Base-by-base conservation (phyloP, 1,284 basidiomycete species). In the Malassezia nana region DNA sequence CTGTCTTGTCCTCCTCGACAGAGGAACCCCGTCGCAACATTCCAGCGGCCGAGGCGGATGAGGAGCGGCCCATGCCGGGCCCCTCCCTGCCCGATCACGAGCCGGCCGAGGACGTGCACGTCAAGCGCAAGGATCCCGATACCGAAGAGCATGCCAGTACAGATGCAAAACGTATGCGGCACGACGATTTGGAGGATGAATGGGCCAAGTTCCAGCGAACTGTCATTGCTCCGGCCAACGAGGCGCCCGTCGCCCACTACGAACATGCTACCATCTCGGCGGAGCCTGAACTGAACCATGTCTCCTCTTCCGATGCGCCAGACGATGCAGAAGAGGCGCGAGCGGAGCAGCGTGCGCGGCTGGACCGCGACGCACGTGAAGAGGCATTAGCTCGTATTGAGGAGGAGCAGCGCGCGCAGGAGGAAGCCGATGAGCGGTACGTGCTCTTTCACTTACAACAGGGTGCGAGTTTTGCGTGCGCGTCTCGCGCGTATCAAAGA, bases 201-300 rank as follows among this genome's bases (percentile, higher is more conserved):
- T 69, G 66, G 66, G 59, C 59, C 31, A 38, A 61, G 18, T 69
- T 69, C 62, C 63, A 69, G 56, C 46, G 45, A n/a, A 51, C 49
- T 2, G 49, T 57, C 26, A 16, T 51, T 2, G 25, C 44, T 9
- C 35, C 43, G 1, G 25, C 25, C 0, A 31, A 33, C 8, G 7
- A 47, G 12, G 9, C 10, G 15, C 16, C 38, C 2, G 2, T 6
- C 18, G 16, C 22, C 8, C 4, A 31, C 9, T 55, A 55, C 25
- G 60, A 58, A 9, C 52, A 58, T 8, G 61, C 66, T 3, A 62
- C 60, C 10, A 58, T 68, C 4, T 62, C 62, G 15, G 64, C 57
- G 4, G 62, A 62, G 28, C 59, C 66, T 10, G 60, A 61, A 28
- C 43, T 68, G 31, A 51, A 44, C 10, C 22, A 18, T 12, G 6